Conservation (phyloP, 495 filamentous ascomycete genomes). For the Terfezia boudieri region DNA sequence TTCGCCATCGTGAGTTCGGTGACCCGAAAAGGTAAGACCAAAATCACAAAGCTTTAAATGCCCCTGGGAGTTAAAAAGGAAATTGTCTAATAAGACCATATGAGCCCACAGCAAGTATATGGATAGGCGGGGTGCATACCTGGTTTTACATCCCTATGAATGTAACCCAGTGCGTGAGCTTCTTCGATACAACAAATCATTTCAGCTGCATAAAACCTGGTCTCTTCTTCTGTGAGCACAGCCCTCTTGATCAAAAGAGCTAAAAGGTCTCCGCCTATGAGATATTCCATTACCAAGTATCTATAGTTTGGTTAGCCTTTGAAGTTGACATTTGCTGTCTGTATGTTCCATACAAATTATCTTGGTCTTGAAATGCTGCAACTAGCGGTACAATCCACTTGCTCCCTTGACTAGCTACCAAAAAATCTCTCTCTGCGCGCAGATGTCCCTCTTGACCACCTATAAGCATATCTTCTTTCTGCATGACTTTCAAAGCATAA, state of each 20-base stretch:
- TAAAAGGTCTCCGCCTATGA: conserved; percentile 87
- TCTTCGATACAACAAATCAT: conserved; percentile 93
- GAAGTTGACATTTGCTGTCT: not conserved
- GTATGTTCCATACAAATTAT: conserved; percentile 29
- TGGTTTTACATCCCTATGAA: conserved; percentile 88
- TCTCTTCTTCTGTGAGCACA: conserved; percentile 50
- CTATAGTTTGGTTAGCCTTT: not conserved
- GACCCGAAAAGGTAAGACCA: conserved; percentile 79
- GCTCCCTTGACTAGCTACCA: conserved; percentile 63
- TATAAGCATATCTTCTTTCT: conserved; percentile 71
- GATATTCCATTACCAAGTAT: conserved; percentile 93
- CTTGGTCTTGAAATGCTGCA: conserved; percentile 67
- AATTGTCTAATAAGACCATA: conserved; percentile 40
- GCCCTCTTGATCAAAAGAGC: conserved; percentile 64
- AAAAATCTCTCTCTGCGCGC: conserved; percentile 73
- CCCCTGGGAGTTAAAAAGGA: conserved; percentile 65
- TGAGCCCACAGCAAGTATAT: not conserved
- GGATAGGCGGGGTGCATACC: not conserved
- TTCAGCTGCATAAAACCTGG: conserved; percentile 74
- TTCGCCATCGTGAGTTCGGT: conserved; percentile 72
- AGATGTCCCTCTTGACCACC: conserved; percentile 83
- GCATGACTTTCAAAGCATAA: conserved; percentile 92
- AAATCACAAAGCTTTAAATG: conserved; percentile 94
- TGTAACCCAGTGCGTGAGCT: conserved; percentile 64
- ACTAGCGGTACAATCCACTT: conserved; percentile 76